Percentiles rank a stretch among this genome's conserved stretches.
These are phyloP conservation scores for Gracilaria caudata DNA, from an alignment of 23 red algal genomes.

Conservation along the genomic window DNA sequence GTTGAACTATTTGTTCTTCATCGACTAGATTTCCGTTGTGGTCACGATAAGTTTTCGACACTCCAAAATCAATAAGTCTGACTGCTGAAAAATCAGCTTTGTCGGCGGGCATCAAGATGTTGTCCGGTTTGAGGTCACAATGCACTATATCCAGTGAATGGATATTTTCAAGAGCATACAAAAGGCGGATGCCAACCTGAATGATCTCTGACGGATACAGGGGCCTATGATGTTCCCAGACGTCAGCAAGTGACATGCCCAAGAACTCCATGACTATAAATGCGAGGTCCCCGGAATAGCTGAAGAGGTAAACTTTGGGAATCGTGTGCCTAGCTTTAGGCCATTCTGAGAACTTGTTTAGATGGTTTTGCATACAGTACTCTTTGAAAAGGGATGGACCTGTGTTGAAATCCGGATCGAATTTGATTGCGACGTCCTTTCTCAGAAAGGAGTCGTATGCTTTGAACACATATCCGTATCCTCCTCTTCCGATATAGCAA, in stretches of 20 bases:
- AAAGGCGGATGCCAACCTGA: constrained; percentile 5
- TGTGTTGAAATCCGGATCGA: not conserved
- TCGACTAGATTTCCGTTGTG: not conserved
- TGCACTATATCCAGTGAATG: not conserved
- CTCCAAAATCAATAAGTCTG: constrained; percentile 2
- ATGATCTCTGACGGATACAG: not conserved
- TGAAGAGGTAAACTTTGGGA: not conserved
- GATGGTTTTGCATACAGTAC: not conserved
- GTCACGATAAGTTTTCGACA: not conserved
- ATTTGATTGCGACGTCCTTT: not conserved
- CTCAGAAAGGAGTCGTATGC: not conserved
- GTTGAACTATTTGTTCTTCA: not conserved
- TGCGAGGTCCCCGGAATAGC: not conserved
- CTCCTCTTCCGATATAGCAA: not conserved
- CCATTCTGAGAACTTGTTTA: not conserved
- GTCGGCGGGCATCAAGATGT: not conserved
- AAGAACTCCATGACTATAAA: constrained; percentile 1
- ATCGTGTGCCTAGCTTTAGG: not conserved
- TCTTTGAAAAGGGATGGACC: not conserved
- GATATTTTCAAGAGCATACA: not conserved
- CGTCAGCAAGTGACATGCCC: not conserved
- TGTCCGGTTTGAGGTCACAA: not conserved
- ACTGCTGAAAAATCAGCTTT: not conserved
- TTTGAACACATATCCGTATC: not conserved
- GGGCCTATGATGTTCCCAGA: not conserved